These are phyloP conservation scores for Pyrenophora graminea DNA, from an alignment of 2,329 filamentous ascomycete genomes.

Conservation along the genomic window DNA sequence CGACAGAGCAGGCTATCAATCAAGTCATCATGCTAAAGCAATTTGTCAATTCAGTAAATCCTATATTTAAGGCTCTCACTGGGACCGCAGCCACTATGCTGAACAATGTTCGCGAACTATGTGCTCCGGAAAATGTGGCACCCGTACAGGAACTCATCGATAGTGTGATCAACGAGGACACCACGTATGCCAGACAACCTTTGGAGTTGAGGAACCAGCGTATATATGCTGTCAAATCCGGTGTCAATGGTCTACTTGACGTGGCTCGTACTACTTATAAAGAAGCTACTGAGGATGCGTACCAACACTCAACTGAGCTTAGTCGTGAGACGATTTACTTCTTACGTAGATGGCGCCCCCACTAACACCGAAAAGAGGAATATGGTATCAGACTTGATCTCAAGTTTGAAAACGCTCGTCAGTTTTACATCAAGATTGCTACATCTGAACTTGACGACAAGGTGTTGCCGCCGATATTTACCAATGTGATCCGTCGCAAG, in stretches of 20 bases:
- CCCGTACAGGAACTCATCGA: slow-evolving; percentile 68
- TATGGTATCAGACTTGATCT: slow-evolving; percentile 66
- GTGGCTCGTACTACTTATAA: slow-evolving; percentile 88
- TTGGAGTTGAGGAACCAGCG: slow-evolving; percentile 88
- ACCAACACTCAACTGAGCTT: slow-evolving; percentile 70
- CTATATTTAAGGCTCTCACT: slow-evolving; percentile 69
- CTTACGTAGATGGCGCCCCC: not conserved
- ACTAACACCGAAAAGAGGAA: slow-evolving; percentile 41
- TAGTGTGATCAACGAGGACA: slow-evolving; percentile 77
- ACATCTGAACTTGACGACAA: slow-evolving; percentile 65
- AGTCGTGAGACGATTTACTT: slow-evolving; percentile 56
- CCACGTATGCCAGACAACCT: slow-evolving; percentile 74
- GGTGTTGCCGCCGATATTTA: slow-evolving; percentile 68
- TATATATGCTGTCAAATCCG: slow-evolving; percentile 86
- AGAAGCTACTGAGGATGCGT: slow-evolving; percentile 79
- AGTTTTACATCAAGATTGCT: slow-evolving; percentile 76
- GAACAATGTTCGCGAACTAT: slow-evolving; percentile 69
- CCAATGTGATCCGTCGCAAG: slow-evolving; percentile 75
- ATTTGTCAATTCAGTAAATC: slow-evolving; percentile 70
- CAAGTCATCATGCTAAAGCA: slow-evolving; percentile 85
- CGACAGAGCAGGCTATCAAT: slow-evolving; percentile 81
- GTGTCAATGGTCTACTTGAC: slow-evolving; percentile 83
- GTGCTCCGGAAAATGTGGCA: slow-evolving; percentile 64
- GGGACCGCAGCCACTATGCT: slow-evolving; percentile 69
- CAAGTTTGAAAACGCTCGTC: slow-evolving; percentile 75